Conservation (phyloP, 805 yeast species). For the Lipomyces yamanashiensis region DNA sequence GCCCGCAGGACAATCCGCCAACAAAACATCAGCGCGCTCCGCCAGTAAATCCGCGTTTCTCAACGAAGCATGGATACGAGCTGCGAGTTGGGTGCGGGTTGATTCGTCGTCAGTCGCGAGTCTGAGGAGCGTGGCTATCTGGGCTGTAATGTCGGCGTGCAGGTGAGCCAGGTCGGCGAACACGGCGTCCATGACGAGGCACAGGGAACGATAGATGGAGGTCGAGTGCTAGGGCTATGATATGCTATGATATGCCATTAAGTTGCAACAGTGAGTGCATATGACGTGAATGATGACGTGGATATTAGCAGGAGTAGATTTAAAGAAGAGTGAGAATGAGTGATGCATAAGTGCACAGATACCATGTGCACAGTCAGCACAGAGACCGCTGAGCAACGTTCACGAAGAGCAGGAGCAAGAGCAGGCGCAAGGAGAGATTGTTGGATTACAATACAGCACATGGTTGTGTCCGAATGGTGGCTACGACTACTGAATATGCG, state of each 20-base stretch:
- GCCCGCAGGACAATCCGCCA: constrained; percentile 7
- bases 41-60: constrained; percentile 26
- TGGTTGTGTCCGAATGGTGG: no score
- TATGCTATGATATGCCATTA: neutral
- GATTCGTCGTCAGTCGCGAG: constrained; percentile 17
- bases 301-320: no score
- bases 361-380: no score
- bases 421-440: no score
- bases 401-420: no score
- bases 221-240: neutral
- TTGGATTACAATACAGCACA: no score
- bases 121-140: neutral
- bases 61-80: constrained; percentile 16
- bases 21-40: constrained; percentile 21
- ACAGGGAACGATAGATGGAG: neutral
- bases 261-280: neutral
- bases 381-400: no score
- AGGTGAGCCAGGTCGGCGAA: constrained; percentile 1
- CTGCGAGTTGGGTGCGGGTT: constrained; percentile 22
- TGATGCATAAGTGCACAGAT: no score
- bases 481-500: no score
- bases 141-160: constrained; percentile 6
- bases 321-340: no score
- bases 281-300: no score
- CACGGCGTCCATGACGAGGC: neutral